Conservation (phyloP, 345 rosid species). For the Aurinia saxatilis region DNA sequence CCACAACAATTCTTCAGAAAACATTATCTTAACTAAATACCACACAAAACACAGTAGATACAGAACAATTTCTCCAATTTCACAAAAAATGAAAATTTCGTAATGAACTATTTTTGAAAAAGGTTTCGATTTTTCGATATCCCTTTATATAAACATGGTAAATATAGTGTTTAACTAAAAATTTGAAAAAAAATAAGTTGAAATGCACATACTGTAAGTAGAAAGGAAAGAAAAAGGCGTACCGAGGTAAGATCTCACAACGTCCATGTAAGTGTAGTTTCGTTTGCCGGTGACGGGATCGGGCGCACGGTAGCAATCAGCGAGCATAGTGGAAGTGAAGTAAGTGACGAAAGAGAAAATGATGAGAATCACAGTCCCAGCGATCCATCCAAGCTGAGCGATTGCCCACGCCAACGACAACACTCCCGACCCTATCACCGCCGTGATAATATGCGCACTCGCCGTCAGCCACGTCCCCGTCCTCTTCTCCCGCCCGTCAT, state of each 20-base stretch:
- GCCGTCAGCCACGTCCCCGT: slow-evolving; percentile 86
- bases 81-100: not conserved
- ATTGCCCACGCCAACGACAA: slow-evolving; percentile 85
- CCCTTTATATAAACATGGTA: too few species aligned
- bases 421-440: slow-evolving; percentile 93
- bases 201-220: too few species aligned
- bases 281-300: slow-evolving; percentile 74
- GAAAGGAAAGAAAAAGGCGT: too few species aligned
- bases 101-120: not conserved
- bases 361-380: slow-evolving; percentile 53
- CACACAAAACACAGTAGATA: not conserved
- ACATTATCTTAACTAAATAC: slow-evolving; percentile 10
- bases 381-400: slow-evolving; percentile 86
- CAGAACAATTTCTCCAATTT: not conserved
- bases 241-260: slow-evolving; percentile 68
- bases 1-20: too few species aligned
- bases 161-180: too few species aligned
- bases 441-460: slow-evolving; percentile 90
- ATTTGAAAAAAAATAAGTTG: too few species aligned
- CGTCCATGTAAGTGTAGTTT: slow-evolving; percentile 92
- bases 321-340: slow-evolving; percentile 75
- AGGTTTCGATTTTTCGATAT: too few species aligned
- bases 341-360: slow-evolving; percentile 68
- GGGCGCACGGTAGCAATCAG: slow-evolving; percentile 74
- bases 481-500: slow-evolving; percentile 26